phyloP scores from a whole-genome alignment of 2,329 filamentous ascomycete species.

The Paracorniculantispora psalliotae region DNA sequence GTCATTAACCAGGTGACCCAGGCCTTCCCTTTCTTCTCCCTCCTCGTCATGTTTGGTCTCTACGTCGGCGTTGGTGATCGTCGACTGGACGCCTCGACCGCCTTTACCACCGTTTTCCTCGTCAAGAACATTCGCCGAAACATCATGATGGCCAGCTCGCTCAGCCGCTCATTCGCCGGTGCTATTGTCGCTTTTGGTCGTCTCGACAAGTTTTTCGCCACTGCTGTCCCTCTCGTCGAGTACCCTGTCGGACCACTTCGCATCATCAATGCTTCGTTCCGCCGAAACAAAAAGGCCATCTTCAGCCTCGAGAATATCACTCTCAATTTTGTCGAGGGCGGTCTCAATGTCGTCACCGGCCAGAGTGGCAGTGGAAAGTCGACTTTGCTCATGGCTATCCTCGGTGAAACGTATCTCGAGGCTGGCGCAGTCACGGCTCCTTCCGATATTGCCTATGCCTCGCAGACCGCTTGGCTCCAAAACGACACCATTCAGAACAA shows the following conservation, averaged over 20 bases:
- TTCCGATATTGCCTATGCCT: constrained; percentile 50
- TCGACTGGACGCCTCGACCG: constrained; percentile 49
- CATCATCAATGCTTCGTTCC: constrained; percentile 43
- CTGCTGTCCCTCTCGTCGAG: constrained; percentile 41
- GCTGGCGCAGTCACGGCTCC: constrained; percentile 43
- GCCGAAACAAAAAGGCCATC: constrained; percentile 43
- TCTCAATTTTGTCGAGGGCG: constrained; percentile 48
- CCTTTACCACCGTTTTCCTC: constrained; percentile 52
- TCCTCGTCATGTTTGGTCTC: constrained; percentile 50
- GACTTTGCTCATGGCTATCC: constrained; percentile 47
- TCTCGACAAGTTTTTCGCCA: constrained; percentile 50
- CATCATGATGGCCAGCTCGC: constrained; percentile 43
- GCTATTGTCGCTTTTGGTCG: constrained; percentile 42
- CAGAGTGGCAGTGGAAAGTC: constrained; percentile 55
- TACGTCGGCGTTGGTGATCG: constrained; percentile 44
- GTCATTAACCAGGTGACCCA: constrained; percentile 46
- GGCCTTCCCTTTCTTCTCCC: constrained; percentile 45
- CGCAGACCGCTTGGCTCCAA: constrained; percentile 54
- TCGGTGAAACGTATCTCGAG: constrained; percentile 51
- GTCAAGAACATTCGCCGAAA: constrained; percentile 50
- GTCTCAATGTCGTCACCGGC: constrained; percentile 50
- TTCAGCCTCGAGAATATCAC: constrained; percentile 46
- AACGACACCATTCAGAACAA: constrained; percentile 52
- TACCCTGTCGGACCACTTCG: constrained; percentile 46
- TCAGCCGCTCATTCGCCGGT: constrained; percentile 32